phyloP scores from a whole-genome alignment of 2,329 filamentous ascomycete genomes.

The Daldinia sp. region DNA sequence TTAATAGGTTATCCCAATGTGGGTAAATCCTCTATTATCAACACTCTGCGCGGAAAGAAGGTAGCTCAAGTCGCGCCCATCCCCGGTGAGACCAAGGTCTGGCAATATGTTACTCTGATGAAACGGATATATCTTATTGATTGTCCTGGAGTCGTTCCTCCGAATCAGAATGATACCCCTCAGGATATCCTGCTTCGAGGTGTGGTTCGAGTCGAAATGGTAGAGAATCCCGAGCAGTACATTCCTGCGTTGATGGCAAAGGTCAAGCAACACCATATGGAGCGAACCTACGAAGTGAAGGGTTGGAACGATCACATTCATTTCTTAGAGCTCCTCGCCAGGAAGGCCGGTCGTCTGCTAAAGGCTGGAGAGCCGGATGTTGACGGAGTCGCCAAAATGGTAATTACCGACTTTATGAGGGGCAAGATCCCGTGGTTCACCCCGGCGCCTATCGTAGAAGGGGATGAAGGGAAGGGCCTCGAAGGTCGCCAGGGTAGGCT shows the following conservation, averaged over 20 bases:
- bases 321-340: constrained; percentile 87
- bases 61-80: constrained; percentile 95
- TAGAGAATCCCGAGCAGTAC: constrained; percentile 96
- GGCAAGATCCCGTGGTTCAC: constrained; percentile 98
- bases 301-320: constrained; percentile 81
- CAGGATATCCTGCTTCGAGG: constrained; percentile 91
- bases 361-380: constrained; percentile 95
- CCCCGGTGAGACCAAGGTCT: constrained; percentile 96
- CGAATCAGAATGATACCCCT: constrained; percentile 83
- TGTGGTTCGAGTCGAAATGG: constrained; percentile 94
- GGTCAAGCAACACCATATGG: constrained; percentile 88
- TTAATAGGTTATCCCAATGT: constrained; percentile 91
- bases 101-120: constrained; percentile 98
- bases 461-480: constrained; percentile 64
- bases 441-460: constrained; percentile 74
- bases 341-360: constrained; percentile 86
- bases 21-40: constrained; percentile 97
- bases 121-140: constrained; percentile 94
- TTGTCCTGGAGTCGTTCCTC: constrained; percentile 95
- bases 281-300: constrained; percentile 90
- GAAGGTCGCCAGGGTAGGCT: constrained; percentile 81
- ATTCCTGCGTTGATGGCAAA: constrained; percentile 83
- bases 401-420: constrained; percentile 94
- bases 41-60: constrained; percentile 93
- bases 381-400: constrained; percentile 95